Conservation (phyloP, 768 basidiomycete genomes). For the Coprinopsis sp. region DNA sequence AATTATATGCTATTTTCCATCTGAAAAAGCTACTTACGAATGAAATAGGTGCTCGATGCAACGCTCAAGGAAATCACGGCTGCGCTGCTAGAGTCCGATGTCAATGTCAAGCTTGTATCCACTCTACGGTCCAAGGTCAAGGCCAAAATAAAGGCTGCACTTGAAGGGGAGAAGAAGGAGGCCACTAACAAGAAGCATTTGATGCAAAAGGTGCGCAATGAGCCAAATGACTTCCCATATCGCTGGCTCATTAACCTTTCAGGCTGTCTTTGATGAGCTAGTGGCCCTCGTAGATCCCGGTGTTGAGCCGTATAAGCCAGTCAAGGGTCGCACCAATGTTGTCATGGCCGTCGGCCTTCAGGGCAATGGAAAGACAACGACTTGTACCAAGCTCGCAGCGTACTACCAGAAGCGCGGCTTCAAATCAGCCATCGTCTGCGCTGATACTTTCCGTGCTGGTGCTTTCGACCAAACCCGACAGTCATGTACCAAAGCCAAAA, state of each 20-base stretch:
- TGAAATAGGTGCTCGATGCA: constrained; percentile 79
- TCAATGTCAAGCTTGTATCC: constrained; percentile 95
- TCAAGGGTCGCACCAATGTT: constrained; percentile 89
- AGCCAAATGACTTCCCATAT: not conserved
- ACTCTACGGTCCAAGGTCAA: constrained; percentile 86
- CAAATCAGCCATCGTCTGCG: constrained; percentile 96
- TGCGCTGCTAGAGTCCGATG: constrained; percentile 92
- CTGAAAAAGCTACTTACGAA: not conserved
- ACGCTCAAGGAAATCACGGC: constrained; percentile 93
- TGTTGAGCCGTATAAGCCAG: constrained; percentile 92
- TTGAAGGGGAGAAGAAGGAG: constrained; percentile 75
- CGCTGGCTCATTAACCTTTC: not conserved
- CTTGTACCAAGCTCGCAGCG: constrained; percentile 97
- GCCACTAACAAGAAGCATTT: constrained; percentile 81
- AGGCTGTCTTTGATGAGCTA: constrained; percentile 97
- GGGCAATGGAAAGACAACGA: constrained; percentile 99
- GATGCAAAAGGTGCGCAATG: constrained; percentile 73
- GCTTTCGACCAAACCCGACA: constrained; percentile 99
- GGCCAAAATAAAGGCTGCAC: constrained; percentile 75
- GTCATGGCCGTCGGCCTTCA: constrained; percentile 96
- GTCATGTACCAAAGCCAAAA: constrained; percentile 97
- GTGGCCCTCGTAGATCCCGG: constrained; percentile 94
- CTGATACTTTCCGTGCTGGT: constrained; percentile 98
- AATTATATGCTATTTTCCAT: constrained; percentile 13
- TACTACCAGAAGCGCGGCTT: constrained; percentile 97